Conservation (phyloP, 352 stramenopile genomes). For the Globisporangium camurandrum region DNA sequence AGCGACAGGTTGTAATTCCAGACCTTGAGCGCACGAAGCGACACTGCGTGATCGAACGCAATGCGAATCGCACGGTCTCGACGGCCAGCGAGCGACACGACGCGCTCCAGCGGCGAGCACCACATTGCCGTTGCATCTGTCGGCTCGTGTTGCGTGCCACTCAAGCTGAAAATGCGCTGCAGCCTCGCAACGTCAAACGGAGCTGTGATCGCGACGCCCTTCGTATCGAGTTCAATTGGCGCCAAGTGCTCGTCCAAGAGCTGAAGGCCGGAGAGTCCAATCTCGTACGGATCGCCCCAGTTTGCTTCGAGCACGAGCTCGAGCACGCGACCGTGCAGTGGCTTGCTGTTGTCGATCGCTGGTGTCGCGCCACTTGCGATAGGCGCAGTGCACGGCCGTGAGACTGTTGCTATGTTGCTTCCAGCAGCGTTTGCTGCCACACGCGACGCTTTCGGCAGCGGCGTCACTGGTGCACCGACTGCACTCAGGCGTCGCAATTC, state of each 20-base stretch:
- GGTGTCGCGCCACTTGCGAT: constrained; percentile 35
- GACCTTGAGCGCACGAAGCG: constrained; percentile 47
- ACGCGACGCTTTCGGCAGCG: constrained; percentile 28
- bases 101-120: constrained; percentile 31
- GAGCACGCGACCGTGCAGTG: constrained; percentile 38
- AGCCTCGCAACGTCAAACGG: constrained; percentile 26
- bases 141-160: constrained; percentile 43
- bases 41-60: constrained; percentile 36
- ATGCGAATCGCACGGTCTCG: constrained; percentile 31
- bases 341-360: constrained; percentile 36
- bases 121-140: constrained; percentile 53
- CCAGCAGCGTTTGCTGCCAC: constrained; percentile 12
- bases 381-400: constrained; percentile 51
- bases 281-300: constrained; percentile 66
- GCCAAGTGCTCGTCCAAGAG: constrained; percentile 53
- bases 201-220: constrained; percentile 21
- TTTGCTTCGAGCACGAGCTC: constrained; percentile 55
- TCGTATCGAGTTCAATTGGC: constrained; percentile 22
- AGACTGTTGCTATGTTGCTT: not conserved
- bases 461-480: constrained; percentile 19
- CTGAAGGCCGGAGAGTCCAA: constrained; percentile 48
- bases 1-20: constrained; percentile 79
- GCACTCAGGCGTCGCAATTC: constrained; percentile 1
- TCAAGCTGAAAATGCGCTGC: constrained; percentile 26
- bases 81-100: constrained; percentile 25